Base-by-base conservation (phyloP, 352 stramenopile species). In the Saprolegnia diclina region DNA sequence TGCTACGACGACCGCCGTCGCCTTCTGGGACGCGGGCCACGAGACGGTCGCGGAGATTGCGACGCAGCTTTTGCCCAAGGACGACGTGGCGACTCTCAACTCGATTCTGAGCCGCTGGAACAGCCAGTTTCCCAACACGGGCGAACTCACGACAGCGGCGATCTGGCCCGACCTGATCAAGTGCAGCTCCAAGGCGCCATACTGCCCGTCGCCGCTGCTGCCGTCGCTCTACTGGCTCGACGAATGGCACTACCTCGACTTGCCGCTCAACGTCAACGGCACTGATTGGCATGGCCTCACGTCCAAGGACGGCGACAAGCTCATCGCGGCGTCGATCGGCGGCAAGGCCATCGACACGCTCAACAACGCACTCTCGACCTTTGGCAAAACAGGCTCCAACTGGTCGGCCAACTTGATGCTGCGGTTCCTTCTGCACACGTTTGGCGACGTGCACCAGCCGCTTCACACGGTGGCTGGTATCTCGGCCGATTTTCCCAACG, bases 381-480 rank as follows among this genome's bases (percentile, higher is more conserved):
- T 90, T 72, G 74, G 69, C 64, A 85, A 79, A 46, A 88, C 82
- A 32, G 74, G 85, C 61, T 90, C 82, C 14, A 72, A 75, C 52
- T 90, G 82, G 82, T 75, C 78, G 4, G 79, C 77, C 52, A 90
- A 90, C 74, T 54, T 87, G 5, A 65, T 79, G 45, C 53, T 90
- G 4, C 82, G 82, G 21, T 79, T 87, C 73, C 83, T 90, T 72
- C 82, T 90, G 71, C 82, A 90, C 74, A 79, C 88, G 68, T 79
- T 88, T 50, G 38, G 32, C 5, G 82, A 90, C 56, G 62, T 86
- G 32, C 79, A 88, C 65, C 81, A 90, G 57, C 82, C 82, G 0
- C 72, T 90, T 29, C 82, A 90, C 75, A 77, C 77, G 1, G 76
- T 87, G 0, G 74, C 74, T 0, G 80, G 78, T 9, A 75, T 89